A percentile compares a stretch with the other conserved stretches of the same genome.
phyloP scores from a whole-genome alignment of 768 basidiomycete species.

The Amanita pallidorosea region DNA sequence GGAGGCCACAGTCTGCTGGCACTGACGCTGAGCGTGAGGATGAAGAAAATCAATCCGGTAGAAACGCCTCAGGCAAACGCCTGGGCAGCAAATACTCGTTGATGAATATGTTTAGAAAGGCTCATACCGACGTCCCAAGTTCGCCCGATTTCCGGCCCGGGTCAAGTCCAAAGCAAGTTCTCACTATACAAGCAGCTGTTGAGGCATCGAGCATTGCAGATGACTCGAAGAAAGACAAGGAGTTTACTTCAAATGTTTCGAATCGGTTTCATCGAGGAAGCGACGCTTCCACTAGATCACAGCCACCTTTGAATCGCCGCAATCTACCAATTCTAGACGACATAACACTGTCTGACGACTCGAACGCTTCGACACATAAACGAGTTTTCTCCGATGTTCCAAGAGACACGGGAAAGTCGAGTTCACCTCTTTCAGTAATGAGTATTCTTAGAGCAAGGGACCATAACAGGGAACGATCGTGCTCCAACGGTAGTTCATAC shows the following conservation, averaged over 20 bases:
- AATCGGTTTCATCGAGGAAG: conserved; percentile 21
- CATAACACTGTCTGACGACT: conserved; percentile 6
- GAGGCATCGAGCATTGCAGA: background rate
- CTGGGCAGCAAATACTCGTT: conserved; percentile 66
- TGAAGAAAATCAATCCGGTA: conserved; percentile 16
- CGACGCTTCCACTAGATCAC: conserved; percentile 19
- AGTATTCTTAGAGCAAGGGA: conserved; percentile 15
- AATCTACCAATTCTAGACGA: conserved; percentile 9
- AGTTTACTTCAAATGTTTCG: conserved; percentile 7
- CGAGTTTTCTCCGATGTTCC: conserved; percentile 11
- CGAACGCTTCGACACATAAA: conserved; percentile 9
- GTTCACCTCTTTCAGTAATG: conserved; percentile 19
- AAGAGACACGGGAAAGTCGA: conserved; percentile 16
- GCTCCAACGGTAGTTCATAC: conserved; percentile 20
- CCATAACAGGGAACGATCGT: conserved; percentile 23
- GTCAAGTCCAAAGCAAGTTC: background rate
- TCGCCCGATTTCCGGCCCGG: background rate
- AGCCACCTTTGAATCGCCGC: conserved; percentile 5
- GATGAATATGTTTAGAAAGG: conserved; percentile 64
- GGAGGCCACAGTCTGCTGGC: conserved; percentile 65
- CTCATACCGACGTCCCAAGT: conserved; percentile 23
- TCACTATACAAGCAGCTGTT: background rate
- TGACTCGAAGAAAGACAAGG: background rate
- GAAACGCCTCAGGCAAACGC: conserved; percentile 28
- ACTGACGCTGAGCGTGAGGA: conserved; percentile 44